Base-by-base conservation (phyloP, 805 yeast genomes). In the Saturnispora besseyi region DNA sequence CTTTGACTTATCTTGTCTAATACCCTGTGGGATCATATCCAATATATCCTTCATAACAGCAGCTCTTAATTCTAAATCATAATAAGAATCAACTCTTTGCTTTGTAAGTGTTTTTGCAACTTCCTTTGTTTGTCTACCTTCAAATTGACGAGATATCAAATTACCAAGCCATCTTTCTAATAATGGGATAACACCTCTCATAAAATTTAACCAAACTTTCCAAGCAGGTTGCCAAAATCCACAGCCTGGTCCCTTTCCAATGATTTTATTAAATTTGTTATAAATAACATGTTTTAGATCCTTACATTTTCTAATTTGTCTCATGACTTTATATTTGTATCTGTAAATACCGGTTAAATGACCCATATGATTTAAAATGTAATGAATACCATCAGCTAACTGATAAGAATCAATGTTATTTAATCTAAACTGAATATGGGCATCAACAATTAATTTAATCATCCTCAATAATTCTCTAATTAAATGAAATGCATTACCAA, bases 211-310 rank as follows among this genome's bases (percentile, higher is more conserved):
- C 99, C 99, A 93, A 1, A 90, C 91, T 57, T 96, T 72, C 99
- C 98, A 93, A 1, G 96, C 87, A 0, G 99, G 99, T 62, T 93
- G 98, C 99, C 99, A 93, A 64, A 93, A 86, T 1, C 99, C 99
- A 70, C 96, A 87, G 0, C 99, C 99, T 1, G 99, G 98, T 2
- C 99, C 99, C 62, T 91, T 93, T 0, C 97, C 97, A 26, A 93
- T 85, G n/a, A 78, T 71, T 34, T 75, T 73, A 61, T 93, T 93
- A 69, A 93, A 93, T 53, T 84, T 73, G 55, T 87, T 76, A 62
- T 93, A 93, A 0, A 93, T 84, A 6, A 91, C 82, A 63, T 93
- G 99, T 66, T 93, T 93, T 59, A 93, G 69, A 66, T 93, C 99
- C 63, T 93, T 93, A 64, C 97, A 89, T 2, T 95, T 90, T 46